These are phyloP conservation scores for Amanita pseudoporphyria DNA, from an alignment of 768 basidiomycete species.

Conservation along the genomic window DNA sequence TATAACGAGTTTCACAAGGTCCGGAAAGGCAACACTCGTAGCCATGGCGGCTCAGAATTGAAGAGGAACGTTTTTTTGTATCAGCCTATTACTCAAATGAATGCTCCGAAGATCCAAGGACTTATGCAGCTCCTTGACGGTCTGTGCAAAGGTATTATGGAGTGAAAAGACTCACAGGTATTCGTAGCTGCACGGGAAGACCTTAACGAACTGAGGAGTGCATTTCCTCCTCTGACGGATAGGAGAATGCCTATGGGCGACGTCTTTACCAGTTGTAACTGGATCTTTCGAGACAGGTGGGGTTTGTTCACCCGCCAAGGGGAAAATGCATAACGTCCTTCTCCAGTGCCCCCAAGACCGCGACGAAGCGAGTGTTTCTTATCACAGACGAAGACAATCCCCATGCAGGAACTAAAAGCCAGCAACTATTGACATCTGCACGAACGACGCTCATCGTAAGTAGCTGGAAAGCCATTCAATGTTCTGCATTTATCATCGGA, in stretches of 20 bases:
- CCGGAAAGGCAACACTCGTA: constrained; percentile 28
- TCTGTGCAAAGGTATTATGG: constrained; percentile 21
- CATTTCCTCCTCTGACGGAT: constrained; percentile 54
- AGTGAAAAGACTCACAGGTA: not conserved
- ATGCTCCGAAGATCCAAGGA: constrained; percentile 73
- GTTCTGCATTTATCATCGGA: not conserved
- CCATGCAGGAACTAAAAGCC: constrained; percentile 41
- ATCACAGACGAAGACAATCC: constrained; percentile 90
- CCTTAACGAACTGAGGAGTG: constrained; percentile 40
- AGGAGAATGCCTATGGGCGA: constrained; percentile 75
- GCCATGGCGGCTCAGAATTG: constrained; percentile 42
- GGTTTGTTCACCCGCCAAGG: constrained; percentile 11
- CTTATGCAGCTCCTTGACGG: constrained; percentile 73
- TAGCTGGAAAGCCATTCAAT: not conserved
- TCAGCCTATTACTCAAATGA: constrained; percentile 69
- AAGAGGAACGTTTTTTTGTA: constrained; percentile 65
- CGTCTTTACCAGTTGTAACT: constrained; percentile 85
- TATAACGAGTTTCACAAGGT: constrained; percentile 23
- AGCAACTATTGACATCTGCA: constrained; percentile 58
- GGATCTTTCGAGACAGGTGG: constrained; percentile 83
- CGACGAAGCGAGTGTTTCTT: constrained; percentile 87
- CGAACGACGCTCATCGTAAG: constrained; percentile 61
- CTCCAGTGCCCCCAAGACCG: constrained; percentile 71
- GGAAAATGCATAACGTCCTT: not conserved
- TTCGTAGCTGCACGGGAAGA: constrained; percentile 55